phyloP scores from a whole-genome alignment of 192 early-diverging fungal species.

The Linderina pennispora region DNA sequence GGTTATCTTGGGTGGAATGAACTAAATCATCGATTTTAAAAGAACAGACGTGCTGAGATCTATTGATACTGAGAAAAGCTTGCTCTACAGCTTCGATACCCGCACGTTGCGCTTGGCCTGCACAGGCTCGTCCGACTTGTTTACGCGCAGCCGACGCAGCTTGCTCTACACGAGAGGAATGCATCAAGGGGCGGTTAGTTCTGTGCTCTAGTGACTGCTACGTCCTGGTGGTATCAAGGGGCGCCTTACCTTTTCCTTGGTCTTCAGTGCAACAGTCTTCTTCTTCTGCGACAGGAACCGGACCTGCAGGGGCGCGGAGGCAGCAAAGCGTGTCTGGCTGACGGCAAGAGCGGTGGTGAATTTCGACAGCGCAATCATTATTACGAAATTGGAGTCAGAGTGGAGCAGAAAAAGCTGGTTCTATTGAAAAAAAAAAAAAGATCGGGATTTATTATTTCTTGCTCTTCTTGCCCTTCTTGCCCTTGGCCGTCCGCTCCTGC shows the following conservation, averaged over 20 bases:
- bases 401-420: not conserved
- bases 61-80: not conserved
- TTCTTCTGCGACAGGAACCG: slow-evolving; percentile 6
- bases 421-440: not conserved
- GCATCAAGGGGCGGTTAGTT: not conserved
- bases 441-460: not conserved
- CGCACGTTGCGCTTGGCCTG: slow-evolving; percentile 34
- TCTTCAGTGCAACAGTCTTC: slow-evolving; percentile 28
- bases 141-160: slow-evolving; percentile 37
- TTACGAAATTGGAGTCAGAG: not conserved
- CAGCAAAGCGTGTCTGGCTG: not conserved
- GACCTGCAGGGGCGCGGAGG: not conserved
- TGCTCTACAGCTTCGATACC: slow-evolving; percentile 28
- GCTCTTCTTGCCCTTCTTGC: slow-evolving; percentile 1
- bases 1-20: too few relatives aligned
- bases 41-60: too few relatives aligned
- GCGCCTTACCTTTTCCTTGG: slow-evolving; percentile 28
- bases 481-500: slow-evolving; percentile 1
- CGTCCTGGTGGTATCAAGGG: not conserved
- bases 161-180: slow-evolving; percentile 14
- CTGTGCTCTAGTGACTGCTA: not conserved
- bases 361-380: slow-evolving; percentile 14
- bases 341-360: not conserved
- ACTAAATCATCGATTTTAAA: too few relatives aligned
- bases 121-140: slow-evolving; percentile 32